These are phyloP conservation scores for Vanderwaltozyma polyspora DNA, from an alignment of 805 yeast genomes.

Conservation along the genomic window DNA sequence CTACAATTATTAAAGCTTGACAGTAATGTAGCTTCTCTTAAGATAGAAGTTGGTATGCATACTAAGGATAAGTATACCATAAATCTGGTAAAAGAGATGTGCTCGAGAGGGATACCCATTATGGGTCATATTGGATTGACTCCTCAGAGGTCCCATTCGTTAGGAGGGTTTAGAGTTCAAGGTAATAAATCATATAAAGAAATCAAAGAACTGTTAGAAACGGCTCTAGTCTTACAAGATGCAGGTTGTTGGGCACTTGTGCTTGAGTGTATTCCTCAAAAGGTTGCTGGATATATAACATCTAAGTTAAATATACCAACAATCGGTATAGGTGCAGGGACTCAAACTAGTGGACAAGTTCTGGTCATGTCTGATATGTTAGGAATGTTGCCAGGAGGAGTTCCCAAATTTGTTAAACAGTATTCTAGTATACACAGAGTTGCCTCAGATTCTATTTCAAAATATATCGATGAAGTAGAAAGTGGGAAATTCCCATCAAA, in stretches of 20 bases:
- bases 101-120: constrained; percentile 71
- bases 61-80: constrained; percentile 34
- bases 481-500: constrained; percentile 46
- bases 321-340: constrained; percentile 95
- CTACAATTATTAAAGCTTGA: constrained; percentile 30
- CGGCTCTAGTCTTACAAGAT: constrained; percentile 57
- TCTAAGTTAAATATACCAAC: constrained; percentile 56
- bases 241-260: constrained; percentile 72
- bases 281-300: constrained; percentile 57
- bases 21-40: constrained; percentile 28
- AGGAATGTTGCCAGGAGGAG: constrained; percentile 52
- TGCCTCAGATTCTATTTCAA: constrained; percentile 40
- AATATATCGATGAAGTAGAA: constrained; percentile 53
- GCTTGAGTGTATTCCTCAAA: constrained; percentile 77
- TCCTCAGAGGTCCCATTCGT: constrained; percentile 69
- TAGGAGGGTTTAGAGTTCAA: constrained; percentile 86
- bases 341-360: constrained; percentile 75
- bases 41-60: constrained; percentile 65
- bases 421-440: constrained; percentile 42
- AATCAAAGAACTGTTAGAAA: constrained; percentile 48
- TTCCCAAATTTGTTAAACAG: constrained; percentile 66
- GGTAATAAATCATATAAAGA: constrained; percentile 44
- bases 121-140: constrained; percentile 88
- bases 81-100: constrained; percentile 43
- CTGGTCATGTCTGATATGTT: constrained; percentile 76